These are phyloP conservation scores for Cladosporium cucumerinum DNA, from an alignment of 2,329 filamentous ascomycete species.

Conservation along the genomic window DNA sequence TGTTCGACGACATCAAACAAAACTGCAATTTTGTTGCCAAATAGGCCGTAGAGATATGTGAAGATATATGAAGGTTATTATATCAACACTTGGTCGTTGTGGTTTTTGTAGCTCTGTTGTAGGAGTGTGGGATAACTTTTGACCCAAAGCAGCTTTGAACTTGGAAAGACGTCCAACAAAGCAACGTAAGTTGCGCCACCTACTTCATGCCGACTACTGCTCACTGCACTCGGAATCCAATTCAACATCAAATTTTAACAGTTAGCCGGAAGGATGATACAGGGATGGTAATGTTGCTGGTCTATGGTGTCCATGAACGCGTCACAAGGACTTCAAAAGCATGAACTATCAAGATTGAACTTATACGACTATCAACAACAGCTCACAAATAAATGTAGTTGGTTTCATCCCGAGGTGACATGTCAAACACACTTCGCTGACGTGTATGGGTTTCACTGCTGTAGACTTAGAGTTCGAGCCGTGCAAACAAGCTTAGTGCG, in stretches of 20 bases:
- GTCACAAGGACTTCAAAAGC: background rate
- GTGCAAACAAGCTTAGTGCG: conserved; percentile 1
- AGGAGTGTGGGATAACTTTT: background rate
- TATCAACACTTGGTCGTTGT: background rate
- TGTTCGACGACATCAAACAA: background rate
- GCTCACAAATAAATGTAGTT: background rate
- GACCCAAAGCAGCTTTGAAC: background rate
- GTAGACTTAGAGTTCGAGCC: conserved; percentile 6
- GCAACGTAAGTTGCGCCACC: background rate
- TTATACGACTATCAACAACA: background rate
- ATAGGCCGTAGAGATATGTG: background rate
- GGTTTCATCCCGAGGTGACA: background rate
- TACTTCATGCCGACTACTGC: background rate
- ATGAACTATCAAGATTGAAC: background rate
- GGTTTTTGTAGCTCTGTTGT: background rate
- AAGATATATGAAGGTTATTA: fast-evolving
- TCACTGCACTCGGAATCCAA: background rate
- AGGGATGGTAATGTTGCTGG: background rate
- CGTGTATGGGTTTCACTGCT: background rate
- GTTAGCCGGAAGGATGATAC: background rate
- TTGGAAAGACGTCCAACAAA: background rate
- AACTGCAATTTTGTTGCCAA: background rate
- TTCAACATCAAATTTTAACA: background rate
- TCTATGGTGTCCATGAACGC: background rate
- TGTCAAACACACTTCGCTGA: background rate